These are phyloP conservation scores for Debaryomyces udenii DNA, from an alignment of 1,139 yeast species.

Conservation along the genomic window DNA sequence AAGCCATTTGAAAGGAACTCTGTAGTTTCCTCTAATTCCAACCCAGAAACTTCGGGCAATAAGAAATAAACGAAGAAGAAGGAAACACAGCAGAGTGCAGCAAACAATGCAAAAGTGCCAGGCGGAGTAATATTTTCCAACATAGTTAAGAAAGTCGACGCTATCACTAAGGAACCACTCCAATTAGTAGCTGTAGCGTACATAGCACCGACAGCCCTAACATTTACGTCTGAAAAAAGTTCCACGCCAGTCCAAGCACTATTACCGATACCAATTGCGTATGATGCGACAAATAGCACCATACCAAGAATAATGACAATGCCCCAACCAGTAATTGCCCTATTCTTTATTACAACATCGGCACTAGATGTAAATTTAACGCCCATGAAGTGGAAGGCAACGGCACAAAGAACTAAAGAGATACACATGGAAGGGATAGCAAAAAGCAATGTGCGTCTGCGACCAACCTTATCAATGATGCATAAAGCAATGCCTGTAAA, in stretches of 20 bases:
- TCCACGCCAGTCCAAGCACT: constrained; percentile 99
- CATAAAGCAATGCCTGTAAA: constrained; percentile 82
- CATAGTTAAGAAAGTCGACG: constrained; percentile 93
- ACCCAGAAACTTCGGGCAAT: constrained; percentile 89
- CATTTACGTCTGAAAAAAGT: constrained; percentile 83
- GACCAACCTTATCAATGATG: constrained; percentile 82
- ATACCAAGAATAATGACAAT: constrained; percentile 80
- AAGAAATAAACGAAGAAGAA: constrained; percentile 75
- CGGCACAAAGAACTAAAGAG: constrained; percentile 76
- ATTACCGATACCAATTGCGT: constrained; percentile 93
- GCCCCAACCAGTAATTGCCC: constrained; percentile 80
- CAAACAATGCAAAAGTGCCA: constrained; percentile 90
- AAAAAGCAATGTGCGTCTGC: constrained; percentile 73
- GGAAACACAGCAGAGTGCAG: constrained; percentile 74
- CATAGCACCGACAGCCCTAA: constrained; percentile 89
- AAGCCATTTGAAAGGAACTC: constrained; percentile 78
- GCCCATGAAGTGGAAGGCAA: constrained; percentile 84
- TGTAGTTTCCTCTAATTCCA: constrained; percentile 91
- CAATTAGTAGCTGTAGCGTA: constrained; percentile 94
- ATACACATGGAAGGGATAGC: constrained; percentile 81
- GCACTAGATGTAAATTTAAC: constrained; percentile 54
- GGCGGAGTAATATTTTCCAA: constrained; percentile 89
- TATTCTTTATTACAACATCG: constrained; percentile 42
- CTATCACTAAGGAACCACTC: constrained; percentile 91
- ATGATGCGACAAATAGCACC: constrained; percentile 85